These are phyloP conservation scores for Neonectria magnoliae DNA, from an alignment of 2,329 filamentous ascomycete species.

Conservation along the genomic window DNA sequence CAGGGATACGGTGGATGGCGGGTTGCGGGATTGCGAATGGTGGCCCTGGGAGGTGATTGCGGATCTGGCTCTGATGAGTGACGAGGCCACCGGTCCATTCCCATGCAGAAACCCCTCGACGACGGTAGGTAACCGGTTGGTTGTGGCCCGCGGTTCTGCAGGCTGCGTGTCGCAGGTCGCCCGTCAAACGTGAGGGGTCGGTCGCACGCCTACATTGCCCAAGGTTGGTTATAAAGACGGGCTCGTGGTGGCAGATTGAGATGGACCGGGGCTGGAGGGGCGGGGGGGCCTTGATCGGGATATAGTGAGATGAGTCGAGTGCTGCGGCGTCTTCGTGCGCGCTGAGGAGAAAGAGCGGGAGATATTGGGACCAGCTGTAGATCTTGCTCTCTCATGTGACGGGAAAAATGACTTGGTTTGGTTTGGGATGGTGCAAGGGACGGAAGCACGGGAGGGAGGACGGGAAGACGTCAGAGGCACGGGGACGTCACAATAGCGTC, in stretches of 20 bases:
- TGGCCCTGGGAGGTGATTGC: not conserved
- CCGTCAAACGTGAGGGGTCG: not conserved
- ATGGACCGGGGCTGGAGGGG: not conserved
- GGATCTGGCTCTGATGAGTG: not conserved
- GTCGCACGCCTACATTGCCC: no score
- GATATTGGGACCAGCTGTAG: not conserved
- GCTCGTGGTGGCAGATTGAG: not conserved
- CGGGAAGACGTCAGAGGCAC: not conserved
- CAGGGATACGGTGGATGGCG: not conserved
- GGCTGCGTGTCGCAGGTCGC: not conserved
- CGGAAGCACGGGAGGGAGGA: no score
- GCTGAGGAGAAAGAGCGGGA: not conserved
- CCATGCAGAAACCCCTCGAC: no score
- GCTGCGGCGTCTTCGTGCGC: not conserved
- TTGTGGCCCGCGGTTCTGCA: not conserved
- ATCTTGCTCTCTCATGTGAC: not conserved
- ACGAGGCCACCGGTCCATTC: no score
- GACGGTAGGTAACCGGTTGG: no score
- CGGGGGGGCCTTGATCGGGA: not conserved
- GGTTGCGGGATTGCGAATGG: not conserved
- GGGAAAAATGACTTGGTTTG: not conserved
- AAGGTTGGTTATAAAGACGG: no score
- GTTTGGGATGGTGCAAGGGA: not conserved
- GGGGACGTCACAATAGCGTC: not conserved
- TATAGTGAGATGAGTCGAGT: not conserved